Conservation (phyloP, 2,329 filamentous ascomycete species). For the Claviceps sorghi region DNA sequence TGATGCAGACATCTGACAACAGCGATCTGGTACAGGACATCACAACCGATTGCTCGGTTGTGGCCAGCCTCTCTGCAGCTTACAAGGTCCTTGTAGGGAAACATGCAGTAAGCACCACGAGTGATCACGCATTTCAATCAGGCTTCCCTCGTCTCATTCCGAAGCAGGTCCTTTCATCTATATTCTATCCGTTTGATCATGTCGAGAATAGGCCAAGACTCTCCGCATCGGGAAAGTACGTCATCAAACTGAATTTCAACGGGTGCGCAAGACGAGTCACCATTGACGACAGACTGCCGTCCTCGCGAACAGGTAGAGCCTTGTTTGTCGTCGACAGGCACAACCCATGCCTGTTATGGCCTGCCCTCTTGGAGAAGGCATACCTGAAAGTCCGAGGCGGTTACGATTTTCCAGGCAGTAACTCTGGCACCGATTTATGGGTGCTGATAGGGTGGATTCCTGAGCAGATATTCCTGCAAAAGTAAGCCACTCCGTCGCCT, state of each 20-base stretch:
- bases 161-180: constrained; percentile 49
- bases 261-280: constrained; percentile 76
- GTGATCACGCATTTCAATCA: not conserved
- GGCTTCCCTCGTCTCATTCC: not conserved
- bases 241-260: constrained; percentile 90
- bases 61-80: constrained; percentile 81
- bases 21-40: constrained; percentile 90
- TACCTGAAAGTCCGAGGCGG: constrained; percentile 91
- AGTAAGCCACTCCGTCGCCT: constrained; percentile 22
- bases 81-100: constrained; percentile 55
- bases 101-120: constrained; percentile 38
- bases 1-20: constrained; percentile 42
- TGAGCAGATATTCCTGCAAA: constrained; percentile 83
- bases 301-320: constrained; percentile 57
- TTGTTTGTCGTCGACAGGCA: constrained; percentile 79
- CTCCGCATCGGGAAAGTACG: constrained; percentile 74
- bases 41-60: constrained; percentile 91
- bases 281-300: constrained; percentile 78
- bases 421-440: constrained; percentile 89
- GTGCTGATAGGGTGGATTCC: constrained; percentile 92
- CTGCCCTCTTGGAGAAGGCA: constrained; percentile 85
- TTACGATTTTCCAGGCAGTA: constrained; percentile 95
- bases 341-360: constrained; percentile 75
- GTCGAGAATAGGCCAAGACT: constrained; percentile 40
- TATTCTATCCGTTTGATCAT: constrained; percentile 63